Percentiles rank a stretch among this genome's conserved stretches.
Conservation (phyloP, 129 eudicot genomes). For the Pseudognaphalium luteoalbum region DNA sequence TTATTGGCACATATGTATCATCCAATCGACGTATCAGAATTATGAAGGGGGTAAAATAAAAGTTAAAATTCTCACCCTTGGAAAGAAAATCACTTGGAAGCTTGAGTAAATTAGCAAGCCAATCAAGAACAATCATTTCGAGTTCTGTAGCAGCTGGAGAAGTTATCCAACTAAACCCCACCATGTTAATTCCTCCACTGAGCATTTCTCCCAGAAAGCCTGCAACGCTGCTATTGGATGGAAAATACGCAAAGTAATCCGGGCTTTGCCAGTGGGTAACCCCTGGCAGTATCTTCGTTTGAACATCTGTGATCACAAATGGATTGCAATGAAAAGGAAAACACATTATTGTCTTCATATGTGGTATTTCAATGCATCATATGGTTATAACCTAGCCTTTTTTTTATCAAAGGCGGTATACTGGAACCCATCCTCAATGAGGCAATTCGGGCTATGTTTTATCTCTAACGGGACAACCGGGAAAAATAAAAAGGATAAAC, state of each 20-base stretch:
- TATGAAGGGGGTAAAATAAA: background rate
- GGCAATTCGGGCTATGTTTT: background rate
- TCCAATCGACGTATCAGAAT: background rate
- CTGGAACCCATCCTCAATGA: background rate
- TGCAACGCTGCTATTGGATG: slow-evolving; percentile 88
- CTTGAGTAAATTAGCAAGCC: slow-evolving; percentile 92
- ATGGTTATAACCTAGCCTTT: background rate
- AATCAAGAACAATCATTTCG: slow-evolving; percentile 88
- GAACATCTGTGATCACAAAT: slow-evolving; percentile 53
- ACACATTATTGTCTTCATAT: background rate
- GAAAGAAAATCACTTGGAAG: slow-evolving; percentile 83
- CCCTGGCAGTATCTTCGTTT: slow-evolving; percentile 80
- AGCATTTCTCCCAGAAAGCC: slow-evolving; percentile 98
- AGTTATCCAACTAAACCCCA: slow-evolving; percentile 97
- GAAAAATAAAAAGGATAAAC: background rate
- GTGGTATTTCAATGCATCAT: background rate
- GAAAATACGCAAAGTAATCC: slow-evolving; percentile 72
- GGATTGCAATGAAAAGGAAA: background rate
- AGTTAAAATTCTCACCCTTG: slow-evolving; percentile 50
- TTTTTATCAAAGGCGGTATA: background rate
- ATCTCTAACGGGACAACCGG: background rate
- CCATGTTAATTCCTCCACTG: slow-evolving; percentile 95
- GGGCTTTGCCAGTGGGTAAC: slow-evolving; percentile 99
- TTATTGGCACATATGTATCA: background rate
- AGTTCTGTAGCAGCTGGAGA: slow-evolving; percentile 99